These are phyloP conservation scores for Penicillium salamii DNA, from an alignment of 495 filamentous ascomycete genomes.

Conservation along the genomic window DNA sequence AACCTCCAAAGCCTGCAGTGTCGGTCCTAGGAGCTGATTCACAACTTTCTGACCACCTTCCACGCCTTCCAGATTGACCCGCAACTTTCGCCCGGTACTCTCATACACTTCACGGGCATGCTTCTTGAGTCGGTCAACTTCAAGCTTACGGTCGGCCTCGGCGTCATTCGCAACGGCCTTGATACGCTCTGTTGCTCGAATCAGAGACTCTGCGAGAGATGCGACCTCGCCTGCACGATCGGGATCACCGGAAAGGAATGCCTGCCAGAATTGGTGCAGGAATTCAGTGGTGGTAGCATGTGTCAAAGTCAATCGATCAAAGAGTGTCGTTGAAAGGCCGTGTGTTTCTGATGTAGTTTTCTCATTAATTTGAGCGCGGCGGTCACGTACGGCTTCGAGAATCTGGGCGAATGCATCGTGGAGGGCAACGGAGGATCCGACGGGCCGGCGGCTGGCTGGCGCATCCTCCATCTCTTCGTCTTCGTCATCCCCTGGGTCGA, in stretches of 20 bases:
- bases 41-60: conserved; percentile 76
- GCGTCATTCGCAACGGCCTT: conserved; percentile 76
- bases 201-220: conserved; percentile 73
- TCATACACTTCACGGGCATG: conserved; percentile 66
- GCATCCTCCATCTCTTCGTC: conserved; percentile 51
- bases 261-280: conserved; percentile 90
- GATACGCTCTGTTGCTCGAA: conserved; percentile 73
- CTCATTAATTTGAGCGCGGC: conserved; percentile 32
- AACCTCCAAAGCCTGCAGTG: conserved; percentile 60
- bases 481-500: conserved; percentile 61
- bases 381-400: conserved; percentile 44
- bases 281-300: conserved; percentile 94
- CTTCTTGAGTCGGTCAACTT: conserved; percentile 57
- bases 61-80: conserved; percentile 60
- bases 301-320: conserved; percentile 74
- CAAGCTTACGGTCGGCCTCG: conserved; percentile 63
- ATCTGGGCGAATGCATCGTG: conserved; percentile 41
- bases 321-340: conserved; percentile 61
- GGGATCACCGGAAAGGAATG: conserved; percentile 80
- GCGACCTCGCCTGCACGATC: conserved; percentile 72
- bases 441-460: conserved; percentile 27
- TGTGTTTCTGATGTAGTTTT: conserved; percentile 43
- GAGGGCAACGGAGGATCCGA: conserved; percentile 36
- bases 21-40: conserved; percentile 68
- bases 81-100: conserved; percentile 66